Evolutionary conservation across 2,329 filamentous ascomycete species (phyloP), one percentile per base, ranked within the genome.

Genomic region (Dactylella cylindrospora): DNA sequence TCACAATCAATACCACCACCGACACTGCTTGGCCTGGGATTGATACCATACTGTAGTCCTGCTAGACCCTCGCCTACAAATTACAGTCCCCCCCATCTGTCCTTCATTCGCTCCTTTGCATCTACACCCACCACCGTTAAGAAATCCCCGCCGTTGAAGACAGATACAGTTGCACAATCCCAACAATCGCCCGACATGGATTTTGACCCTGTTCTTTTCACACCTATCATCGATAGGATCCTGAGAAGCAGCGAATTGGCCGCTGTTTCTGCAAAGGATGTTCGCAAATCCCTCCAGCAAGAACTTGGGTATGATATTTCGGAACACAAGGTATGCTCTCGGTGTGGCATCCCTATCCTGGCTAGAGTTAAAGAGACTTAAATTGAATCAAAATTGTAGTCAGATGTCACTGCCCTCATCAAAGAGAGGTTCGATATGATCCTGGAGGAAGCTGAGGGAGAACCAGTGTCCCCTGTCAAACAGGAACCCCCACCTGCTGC

Each of bases 361-460:
- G 13, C 38, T 15, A n/a, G n/a, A 3, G n/a, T 13, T 17, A 8
- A 6, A 9, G 4, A 36, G 25, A 40, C 33, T 41, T 36, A 45
- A 28, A 51, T 22, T 23, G 26, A 46, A 23, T 50, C 6, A 15
- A 19, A 36, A 17, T 46, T 43, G 20, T 49, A 88, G 85, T 76
- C 79, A 70, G 81, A 82, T 10, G 84, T 89, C 72, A 88, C 88
- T 71, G 76, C 76, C 45, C 76, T 90, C 41, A 89, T 90, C 51
- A 84, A 85, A 74, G 78, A 81, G 67, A 83, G 86, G 13, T 90
- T 90, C 72, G 86, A 90, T 69, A 80, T 84, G 53, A 80, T 85
- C 67, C 81, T 80, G 43, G 77, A 79, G 22, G 73, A 75, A 33
- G 73, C 73, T 32, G 74, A 74, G 67, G 73, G 72, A 13, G 70